Evolutionary conservation across 108 stramenopile genomes (phyloP), one percentile per base, ranked within the genome.

Genomic region (Cyclotella baltica): DNA sequence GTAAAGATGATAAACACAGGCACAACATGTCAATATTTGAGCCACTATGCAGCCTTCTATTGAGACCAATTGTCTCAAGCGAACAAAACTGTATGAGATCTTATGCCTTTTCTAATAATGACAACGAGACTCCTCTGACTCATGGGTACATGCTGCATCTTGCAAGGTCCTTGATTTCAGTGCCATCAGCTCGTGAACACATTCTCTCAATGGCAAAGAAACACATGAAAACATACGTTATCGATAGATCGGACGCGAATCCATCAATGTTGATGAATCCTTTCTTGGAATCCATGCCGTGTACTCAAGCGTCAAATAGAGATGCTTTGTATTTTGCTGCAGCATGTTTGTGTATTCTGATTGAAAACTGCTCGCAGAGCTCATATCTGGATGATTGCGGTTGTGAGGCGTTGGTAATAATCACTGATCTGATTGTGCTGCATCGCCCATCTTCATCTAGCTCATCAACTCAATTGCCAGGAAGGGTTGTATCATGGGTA

Each of bases 191-290:
- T 33, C 56, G 78, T 62, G 78, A 68, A 13, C 36, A 33, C 20
- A 59, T 80, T 51, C 59, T 80, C 1, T 57, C 78, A 16, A 72
- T 80, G 71, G 72, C 78, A 6, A 72, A 73, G 38, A 80, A 80
- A 51, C 72, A 80, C 47, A 62, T 80, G 68, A 22, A 51, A 28
- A 6, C 34, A 28, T 36, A 53, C 6, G 30, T 65, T 0, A 23
- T 62, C 0, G 28, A 18, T 22, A 56, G 70, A 33, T 22, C 63
- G 16, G 53, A 66, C 58, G 30, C 22, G 33, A 35, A 62, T 30
- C 19, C 64, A 37, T 46, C 57, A 34, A 43, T 50, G 22, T 63
- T 22, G 34, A 31, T 50, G 30, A 51, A 28, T 23, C 57, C 46
- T 16, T 73, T 62, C 27, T 73, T 67, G 22, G 72, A 80, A 43